Evolutionary conservation across 1,139 yeast genomes (phyloP).

Genomic region (Geotrichum histeridarum): DNA sequence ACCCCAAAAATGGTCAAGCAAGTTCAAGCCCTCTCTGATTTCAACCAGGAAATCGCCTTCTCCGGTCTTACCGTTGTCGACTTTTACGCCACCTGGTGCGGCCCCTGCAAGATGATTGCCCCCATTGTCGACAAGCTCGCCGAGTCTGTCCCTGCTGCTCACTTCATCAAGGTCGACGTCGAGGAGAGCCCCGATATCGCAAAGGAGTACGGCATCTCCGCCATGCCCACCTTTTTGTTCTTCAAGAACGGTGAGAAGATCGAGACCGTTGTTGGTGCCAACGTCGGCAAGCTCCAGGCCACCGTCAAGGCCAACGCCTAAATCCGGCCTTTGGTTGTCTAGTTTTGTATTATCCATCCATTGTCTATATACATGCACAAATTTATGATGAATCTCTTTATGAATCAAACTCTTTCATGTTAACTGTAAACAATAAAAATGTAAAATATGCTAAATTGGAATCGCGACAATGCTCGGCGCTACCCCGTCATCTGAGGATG

Average conservation of each 20-base stretch:
- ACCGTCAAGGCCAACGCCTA: constrained; percentile 36
- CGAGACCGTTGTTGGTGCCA: constrained; percentile 71
- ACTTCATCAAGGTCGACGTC: constrained; percentile 76
- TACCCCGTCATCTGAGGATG: background rate
- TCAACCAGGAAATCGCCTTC: constrained; percentile 52
- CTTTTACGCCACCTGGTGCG: constrained; percentile 90
- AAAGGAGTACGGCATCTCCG: constrained; percentile 59
- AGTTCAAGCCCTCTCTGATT: constrained; percentile 44
- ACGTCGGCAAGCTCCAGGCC: constrained; percentile 33
- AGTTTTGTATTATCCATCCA: background rate
- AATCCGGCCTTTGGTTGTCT: too few relatives aligned
- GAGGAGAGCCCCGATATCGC: constrained; percentile 69
- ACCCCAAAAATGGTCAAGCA: constrained; percentile 12
- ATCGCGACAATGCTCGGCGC: constrained; percentile 1
- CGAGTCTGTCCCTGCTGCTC: constrained; percentile 42
- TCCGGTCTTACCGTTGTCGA: constrained; percentile 69
- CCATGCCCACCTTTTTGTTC: constrained; percentile 85
- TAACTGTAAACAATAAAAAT: too few relatives aligned
- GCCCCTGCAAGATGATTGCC: constrained; percentile 83
- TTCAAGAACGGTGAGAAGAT: constrained; percentile 63
- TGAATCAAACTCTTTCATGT: background rate
- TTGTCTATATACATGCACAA: background rate
- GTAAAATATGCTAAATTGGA: constrained; percentile 3
- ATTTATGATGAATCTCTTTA: background rate
- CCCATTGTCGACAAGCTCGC: constrained; percentile 68